Evolutionary conservation across 2,329 filamentous ascomycete species (phyloP).

Genomic region (Epichloe sp.): DNA sequence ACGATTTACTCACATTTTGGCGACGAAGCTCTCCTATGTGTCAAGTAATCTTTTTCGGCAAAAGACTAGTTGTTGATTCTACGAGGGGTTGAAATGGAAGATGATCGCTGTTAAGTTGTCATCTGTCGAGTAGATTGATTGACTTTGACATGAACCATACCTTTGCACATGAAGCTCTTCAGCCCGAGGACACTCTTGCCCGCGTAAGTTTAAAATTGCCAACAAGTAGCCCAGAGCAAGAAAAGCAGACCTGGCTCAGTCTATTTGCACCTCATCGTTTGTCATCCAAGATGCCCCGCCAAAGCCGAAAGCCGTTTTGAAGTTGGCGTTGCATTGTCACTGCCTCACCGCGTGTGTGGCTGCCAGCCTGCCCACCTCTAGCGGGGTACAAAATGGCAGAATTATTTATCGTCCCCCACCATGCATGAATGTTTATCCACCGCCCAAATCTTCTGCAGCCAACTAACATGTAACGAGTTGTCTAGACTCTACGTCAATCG

Average conservation of each 20-base stretch:
- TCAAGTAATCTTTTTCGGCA: conserved; percentile 31
- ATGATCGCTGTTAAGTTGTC: neutral
- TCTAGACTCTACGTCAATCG: too few species aligned
- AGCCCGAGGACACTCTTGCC: too few species aligned
- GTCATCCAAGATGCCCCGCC: too few species aligned
- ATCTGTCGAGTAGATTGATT: conserved; percentile 32
- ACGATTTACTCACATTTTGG: conserved; percentile 62
- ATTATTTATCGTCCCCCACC: conserved; percentile 21
- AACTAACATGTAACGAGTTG: too few species aligned
- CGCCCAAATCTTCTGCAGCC: conserved; percentile 10
- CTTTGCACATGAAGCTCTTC: neutral
- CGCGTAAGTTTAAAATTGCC: too few species aligned
- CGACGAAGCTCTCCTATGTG: conserved; percentile 65
- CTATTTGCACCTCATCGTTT: too few species aligned
- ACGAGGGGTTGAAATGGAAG: neutral
- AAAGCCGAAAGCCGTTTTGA: too few species aligned
- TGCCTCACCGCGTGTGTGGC: too few species aligned
- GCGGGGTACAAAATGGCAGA: conserved; percentile 14
- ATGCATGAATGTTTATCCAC: conserved; percentile 12
- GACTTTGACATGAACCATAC: neutral
- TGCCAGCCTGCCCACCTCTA: neutral
- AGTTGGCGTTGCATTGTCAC: too few species aligned
- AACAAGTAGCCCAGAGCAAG: too few species aligned
- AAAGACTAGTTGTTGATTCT: neutral
- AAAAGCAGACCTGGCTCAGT: too few species aligned